Evolutionary conservation across 805 yeast genomes (phyloP).

Genomic region (Alloascoidea hylecoeti): DNA sequence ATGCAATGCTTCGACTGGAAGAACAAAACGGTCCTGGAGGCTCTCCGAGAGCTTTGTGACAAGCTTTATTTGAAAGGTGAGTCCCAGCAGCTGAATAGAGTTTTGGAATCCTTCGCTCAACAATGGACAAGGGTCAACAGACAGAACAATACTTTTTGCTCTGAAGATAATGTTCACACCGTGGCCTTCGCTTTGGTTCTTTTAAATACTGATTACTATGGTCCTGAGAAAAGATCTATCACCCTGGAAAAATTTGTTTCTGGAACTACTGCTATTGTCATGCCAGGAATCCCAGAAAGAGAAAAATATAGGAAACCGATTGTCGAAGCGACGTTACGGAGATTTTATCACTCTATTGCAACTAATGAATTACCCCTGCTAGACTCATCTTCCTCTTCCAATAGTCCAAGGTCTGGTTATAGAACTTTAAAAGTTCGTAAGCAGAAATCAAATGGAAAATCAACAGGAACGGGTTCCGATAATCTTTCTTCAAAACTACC

Average conservation of each 20-base stretch:
- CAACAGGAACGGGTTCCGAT: no score
- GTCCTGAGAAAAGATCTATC: conserved; percentile 24
- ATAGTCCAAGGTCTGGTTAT: no score
- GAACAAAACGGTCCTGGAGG: conserved; percentile 34
- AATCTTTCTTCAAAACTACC: no score
- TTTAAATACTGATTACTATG: conserved; percentile 67
- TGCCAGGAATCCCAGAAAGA: conserved; percentile 6
- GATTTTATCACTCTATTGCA: background rate
- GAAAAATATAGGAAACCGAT: conserved; percentile 7
- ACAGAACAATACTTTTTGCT: conserved; percentile 31
- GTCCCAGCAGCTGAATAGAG: conserved; percentile 66
- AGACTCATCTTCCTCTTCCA: no score
- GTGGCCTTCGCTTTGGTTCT: conserved; percentile 58
- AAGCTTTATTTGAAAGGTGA: conserved; percentile 69
- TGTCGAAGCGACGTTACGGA: conserved; percentile 1
- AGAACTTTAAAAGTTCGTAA: no score
- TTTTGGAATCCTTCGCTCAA: conserved; percentile 52
- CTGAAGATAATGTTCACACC: conserved; percentile 48
- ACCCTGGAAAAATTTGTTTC: conserved; percentile 28
- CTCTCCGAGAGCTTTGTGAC: conserved; percentile 48
- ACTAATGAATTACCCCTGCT: conserved; percentile 11
- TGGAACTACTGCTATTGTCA: conserved; percentile 31
- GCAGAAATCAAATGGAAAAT: no score
- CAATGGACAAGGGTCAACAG: conserved; percentile 40
- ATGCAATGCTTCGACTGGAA: conserved; percentile 26